Base-by-base conservation (phyloP, 768 basidiomycete genomes). In the Strobilomyces echinocephalus region DNA sequence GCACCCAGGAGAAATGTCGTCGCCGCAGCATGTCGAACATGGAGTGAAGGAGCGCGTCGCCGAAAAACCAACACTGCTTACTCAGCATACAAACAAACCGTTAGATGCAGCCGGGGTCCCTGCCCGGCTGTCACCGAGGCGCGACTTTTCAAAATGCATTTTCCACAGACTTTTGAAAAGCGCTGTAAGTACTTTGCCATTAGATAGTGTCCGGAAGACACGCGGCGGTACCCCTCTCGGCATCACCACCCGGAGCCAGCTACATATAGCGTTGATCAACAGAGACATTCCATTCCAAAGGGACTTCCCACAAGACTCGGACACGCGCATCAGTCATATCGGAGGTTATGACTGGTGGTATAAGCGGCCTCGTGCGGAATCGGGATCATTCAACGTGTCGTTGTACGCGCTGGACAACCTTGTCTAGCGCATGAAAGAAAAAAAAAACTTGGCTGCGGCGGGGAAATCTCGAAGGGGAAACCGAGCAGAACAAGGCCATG, bases 401-500 rank as follows among this genome's bases (percentile, higher is more conserved):
- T 66, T 66, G 60, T 65, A 48, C 38, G 47, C 47, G 46, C 9
- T 49, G 50, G 45, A 40, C 50, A 55, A 55, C 55, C 55, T 66
- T 57, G 58, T 53, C 52, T 46, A 34, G 26, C 47, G 54, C 20
- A 16, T 40, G 38, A 50, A 56, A 24, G 4, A 24, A 24, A 24
- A 24, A 24, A n/a, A 53, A 60, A 21, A 7, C 6, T 39, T 57
- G 51, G 41, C 14, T 42, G 33, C 18, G 11, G 39, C 20, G 20
- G 52, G 39, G 46, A 46, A 46, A 43, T 31, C 44, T 26, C 18
- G 41, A 55, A 41, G 50, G 47, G 57, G 50, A 15, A 46, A 41
- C 57, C 55, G 56, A 69, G 59, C 24, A 61, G 66, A 69, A 68
- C 66, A 70, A 64, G 56, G 66, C 46, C 30, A 24, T 24, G 24